phyloP scores from a whole-genome alignment of 1,284 basidiomycete genomes.

The Rhodotorula sp. region DNA sequence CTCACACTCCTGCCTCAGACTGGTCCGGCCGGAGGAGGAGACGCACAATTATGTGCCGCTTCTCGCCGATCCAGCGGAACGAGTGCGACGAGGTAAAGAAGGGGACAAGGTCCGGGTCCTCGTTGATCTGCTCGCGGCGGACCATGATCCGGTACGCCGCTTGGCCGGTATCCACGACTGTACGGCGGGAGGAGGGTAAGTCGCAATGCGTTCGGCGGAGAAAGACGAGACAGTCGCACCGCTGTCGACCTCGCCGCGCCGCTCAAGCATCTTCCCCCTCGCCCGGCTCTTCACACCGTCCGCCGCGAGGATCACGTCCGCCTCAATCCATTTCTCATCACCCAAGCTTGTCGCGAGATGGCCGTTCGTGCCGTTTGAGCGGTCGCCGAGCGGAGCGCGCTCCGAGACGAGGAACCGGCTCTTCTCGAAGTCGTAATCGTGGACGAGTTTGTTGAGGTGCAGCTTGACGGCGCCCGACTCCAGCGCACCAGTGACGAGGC shows the following conservation, averaged over 20 bases:
- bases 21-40: neutral
- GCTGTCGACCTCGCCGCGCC: conserved; percentile 49
- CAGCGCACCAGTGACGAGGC: conserved; percentile 37
- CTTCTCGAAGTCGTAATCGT: conserved; percentile 48
- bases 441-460: conserved; percentile 46
- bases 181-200: too few species aligned
- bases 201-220: neutral
- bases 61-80: conserved; percentile 50
- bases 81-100: conserved; percentile 48
- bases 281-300: conserved; percentile 51
- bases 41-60: conserved; percentile 36
- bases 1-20: neutral
- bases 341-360: neutral
- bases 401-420: conserved; percentile 45
- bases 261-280: conserved; percentile 47
- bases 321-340: conserved; percentile 48
- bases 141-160: conserved; percentile 53
- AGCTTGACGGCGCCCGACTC: conserved; percentile 47
- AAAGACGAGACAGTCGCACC: conserved; percentile 31
- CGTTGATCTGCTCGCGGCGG: conserved; percentile 46
- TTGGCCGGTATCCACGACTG: conserved; percentile 52
- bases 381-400: conserved; percentile 2
- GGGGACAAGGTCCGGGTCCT: conserved; percentile 51
- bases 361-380: conserved; percentile 2
- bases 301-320: conserved; percentile 51